A percentile compares a stretch with the other conserved stretches of the same genome.
Conservation (phyloP, 371 early-diverging fungal genomes). For the Zychaea mexicana region DNA sequence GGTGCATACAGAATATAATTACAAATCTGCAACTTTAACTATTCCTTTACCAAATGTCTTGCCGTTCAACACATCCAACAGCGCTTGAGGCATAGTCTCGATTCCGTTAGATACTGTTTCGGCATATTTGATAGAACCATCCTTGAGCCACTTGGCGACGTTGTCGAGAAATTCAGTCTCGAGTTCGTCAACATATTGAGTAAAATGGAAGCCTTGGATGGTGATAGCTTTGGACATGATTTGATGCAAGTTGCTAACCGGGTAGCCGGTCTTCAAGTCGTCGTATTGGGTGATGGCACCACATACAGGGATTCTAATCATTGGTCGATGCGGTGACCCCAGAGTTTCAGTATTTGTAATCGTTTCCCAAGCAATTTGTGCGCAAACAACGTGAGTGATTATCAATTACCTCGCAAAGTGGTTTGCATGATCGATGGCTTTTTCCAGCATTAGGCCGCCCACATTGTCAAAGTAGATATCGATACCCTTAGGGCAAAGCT, state of each 20-base stretch:
- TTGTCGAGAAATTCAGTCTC: conserved; percentile 60
- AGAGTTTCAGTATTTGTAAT: too few species aligned
- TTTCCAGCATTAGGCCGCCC: conserved; percentile 73
- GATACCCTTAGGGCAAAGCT: conserved; percentile 68
- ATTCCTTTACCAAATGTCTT: conserved; percentile 85
- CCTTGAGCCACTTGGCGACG: conserved; percentile 63
- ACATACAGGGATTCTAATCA: conserved; percentile 58
- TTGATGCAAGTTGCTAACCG: conserved; percentile 33
- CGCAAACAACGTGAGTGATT: too few species aligned
- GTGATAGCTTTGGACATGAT: conserved; percentile 46
- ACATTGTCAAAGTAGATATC: conserved; percentile 78
- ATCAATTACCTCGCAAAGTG: conserved; percentile 37
- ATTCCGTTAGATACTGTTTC: conserved; percentile 74
- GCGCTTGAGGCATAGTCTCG: conserved; percentile 77
- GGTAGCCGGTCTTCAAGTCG: conserved; percentile 22
- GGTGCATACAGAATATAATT: too few species aligned
- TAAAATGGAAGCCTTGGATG: conserved; percentile 68
- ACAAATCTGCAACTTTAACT: conserved; percentile 65
- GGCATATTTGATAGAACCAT: conserved; percentile 68
- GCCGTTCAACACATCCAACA: conserved; percentile 77
- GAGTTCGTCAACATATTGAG: conserved; percentile 36
- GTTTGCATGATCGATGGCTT: conserved; percentile 57
- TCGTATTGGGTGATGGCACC: conserved; percentile 80
- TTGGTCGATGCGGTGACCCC: too few species aligned
- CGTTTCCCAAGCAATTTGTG: too few species aligned